These are phyloP conservation scores for Cladobotryum mycophilum DNA, from an alignment of 2,329 filamentous ascomycete genomes.

Conservation along the genomic window DNA sequence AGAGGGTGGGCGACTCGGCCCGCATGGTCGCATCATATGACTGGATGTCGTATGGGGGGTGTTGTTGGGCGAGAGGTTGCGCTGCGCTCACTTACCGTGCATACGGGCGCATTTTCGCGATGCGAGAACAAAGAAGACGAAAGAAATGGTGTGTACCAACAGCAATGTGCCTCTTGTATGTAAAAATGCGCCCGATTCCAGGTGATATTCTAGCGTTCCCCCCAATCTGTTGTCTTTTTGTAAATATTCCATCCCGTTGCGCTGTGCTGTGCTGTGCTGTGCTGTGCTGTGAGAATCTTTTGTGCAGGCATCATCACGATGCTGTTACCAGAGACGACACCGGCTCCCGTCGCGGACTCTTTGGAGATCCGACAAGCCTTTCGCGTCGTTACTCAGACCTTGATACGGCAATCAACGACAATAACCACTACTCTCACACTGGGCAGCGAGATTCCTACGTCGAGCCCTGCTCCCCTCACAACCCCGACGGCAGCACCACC, in stretches of 20 bases:
- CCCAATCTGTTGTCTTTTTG: no score
- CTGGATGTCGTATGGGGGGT: constrained; percentile 8
- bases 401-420: constrained; percentile 29
- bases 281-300: not conserved
- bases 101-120: not conserved
- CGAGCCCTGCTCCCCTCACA: no score
- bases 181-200: not conserved
- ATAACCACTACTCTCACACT: constrained; percentile 30
- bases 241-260: no score
- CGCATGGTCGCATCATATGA: constrained; percentile 16
- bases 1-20: constrained; percentile 10
- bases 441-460: constrained; percentile 11
- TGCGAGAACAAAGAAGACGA: not conserved
- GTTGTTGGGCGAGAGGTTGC: not conserved
- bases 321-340: constrained; percentile 6
- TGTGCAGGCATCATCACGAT: not conserved
- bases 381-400: constrained; percentile 32
- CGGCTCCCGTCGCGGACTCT: constrained; percentile 12
- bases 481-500: no score
- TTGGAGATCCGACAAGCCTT: constrained; percentile 19
- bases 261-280: no score
- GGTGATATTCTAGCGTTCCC: not conserved
- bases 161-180: not conserved
- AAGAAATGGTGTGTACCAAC: not conserved
- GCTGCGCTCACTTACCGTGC: not conserved